Percentiles rank a stretch among this genome's conserved stretches.
phyloP scores from a whole-genome alignment of 257 asterid species.

The Primulina huaijiensis region DNA sequence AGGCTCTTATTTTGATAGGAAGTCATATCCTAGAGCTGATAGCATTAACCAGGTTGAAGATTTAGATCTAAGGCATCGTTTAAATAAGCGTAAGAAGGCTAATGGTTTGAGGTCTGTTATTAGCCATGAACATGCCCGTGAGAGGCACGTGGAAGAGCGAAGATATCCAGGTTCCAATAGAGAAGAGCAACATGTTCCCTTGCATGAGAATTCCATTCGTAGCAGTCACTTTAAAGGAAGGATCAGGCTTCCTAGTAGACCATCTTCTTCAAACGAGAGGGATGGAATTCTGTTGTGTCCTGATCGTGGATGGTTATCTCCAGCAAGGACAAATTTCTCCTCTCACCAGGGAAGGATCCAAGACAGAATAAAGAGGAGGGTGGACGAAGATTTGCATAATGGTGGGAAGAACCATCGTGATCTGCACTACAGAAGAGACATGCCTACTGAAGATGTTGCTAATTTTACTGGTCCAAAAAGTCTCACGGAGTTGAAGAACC shows the following conservation, averaged over 20 bases:
- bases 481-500: slow-evolving; percentile 66
- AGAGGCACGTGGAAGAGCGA: slow-evolving; percentile 41
- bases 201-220: slow-evolving; percentile 44
- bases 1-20: slow-evolving; percentile 47
- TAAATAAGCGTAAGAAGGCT: slow-evolving; percentile 54
- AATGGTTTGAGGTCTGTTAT: slow-evolving; percentile 85
- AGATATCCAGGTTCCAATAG: slow-evolving; percentile 40
- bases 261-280: slow-evolving; percentile 46
- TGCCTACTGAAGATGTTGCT: slow-evolving; percentile 26
- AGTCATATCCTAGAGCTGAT: slow-evolving; percentile 44
- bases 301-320: slow-evolving; percentile 46
- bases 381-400: slow-evolving; percentile 42
- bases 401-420: slow-evolving; percentile 46
- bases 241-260: slow-evolving; percentile 56
- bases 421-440: slow-evolving; percentile 44
- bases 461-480: slow-evolving; percentile 71
- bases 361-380: slow-evolving; percentile 59
- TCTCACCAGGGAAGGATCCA: slow-evolving; percentile 52
- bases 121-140: slow-evolving; percentile 53
- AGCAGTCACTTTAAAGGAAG: slow-evolving; percentile 70
- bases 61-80: slow-evolving; percentile 67
- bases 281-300: slow-evolving; percentile 38
- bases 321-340: slow-evolving; percentile 36
- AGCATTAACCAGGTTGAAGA: slow-evolving; percentile 44
- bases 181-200: slow-evolving; percentile 34